Percentiles rank a stretch among this genome's conserved stretches.
Conservation (phyloP, 495 filamentous ascomycete genomes). For the Penicillium tannophilum region DNA sequence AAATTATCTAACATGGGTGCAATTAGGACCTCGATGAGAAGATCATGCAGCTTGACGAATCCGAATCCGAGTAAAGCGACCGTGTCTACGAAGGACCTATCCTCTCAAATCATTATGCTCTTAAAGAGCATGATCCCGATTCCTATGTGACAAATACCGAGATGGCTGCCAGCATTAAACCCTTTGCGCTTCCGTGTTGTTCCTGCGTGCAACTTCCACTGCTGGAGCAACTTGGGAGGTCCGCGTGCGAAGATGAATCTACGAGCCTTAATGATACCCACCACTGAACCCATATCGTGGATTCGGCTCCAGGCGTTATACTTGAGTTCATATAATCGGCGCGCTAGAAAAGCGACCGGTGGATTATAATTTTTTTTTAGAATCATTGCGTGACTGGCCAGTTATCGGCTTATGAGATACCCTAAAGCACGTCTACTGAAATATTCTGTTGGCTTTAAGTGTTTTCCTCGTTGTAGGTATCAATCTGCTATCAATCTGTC, state of each 20-base stretch:
- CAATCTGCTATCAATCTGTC: too few relatives aligned
- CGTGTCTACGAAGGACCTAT: background rate
- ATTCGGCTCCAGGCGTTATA: background rate
- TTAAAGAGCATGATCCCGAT: background rate
- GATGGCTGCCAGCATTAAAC: background rate
- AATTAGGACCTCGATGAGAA: constrained; percentile 55
- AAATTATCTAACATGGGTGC: background rate
- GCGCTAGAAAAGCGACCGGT: too few relatives aligned
- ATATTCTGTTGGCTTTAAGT: too few relatives aligned
- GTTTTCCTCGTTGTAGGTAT: too few relatives aligned
- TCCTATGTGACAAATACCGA: background rate
- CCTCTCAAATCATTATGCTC: background rate
- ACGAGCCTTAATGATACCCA: background rate
- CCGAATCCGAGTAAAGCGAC: constrained; percentile 45
- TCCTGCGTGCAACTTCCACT: background rate
- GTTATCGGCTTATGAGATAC: too few relatives aligned
- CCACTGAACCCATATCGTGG: background rate
- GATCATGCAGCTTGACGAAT: constrained; percentile 56
- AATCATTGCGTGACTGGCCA: too few relatives aligned
- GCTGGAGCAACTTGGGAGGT: background rate
- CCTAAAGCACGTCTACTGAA: too few relatives aligned
- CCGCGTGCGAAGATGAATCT: background rate
- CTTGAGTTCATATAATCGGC: background rate
- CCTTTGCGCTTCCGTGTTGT: background rate
- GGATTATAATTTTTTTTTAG: too few relatives aligned